These are phyloP conservation scores for Penicillium pancosmium DNA, from an alignment of 495 filamentous ascomycete species.

Conservation along the genomic window DNA sequence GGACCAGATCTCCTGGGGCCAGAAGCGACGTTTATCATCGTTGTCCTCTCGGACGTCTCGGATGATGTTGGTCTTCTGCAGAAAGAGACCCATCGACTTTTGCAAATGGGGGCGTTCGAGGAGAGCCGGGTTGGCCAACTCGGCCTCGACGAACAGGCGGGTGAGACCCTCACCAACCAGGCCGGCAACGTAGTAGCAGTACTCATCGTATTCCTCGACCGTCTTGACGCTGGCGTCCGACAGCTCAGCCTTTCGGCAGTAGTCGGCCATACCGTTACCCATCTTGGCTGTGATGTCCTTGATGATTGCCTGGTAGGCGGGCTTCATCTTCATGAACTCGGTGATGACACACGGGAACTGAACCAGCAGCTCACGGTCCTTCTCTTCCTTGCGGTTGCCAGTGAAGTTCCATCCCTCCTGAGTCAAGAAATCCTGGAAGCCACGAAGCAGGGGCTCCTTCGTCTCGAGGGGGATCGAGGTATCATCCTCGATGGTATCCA, in stretches of 20 bases:
- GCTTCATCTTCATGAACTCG: conserved; percentile 90
- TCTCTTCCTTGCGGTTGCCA: conserved; percentile 87
- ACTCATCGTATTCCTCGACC: conserved; percentile 85
- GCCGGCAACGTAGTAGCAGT: conserved; percentile 98
- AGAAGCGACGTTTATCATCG: conserved; percentile 85
- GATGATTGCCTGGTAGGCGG: conserved; percentile 80
- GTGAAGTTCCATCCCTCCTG: conserved; percentile 88
- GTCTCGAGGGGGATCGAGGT: conserved; percentile 80
- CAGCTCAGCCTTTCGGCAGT: conserved; percentile 76
- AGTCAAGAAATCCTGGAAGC: conserved; percentile 76
- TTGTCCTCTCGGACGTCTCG: conserved; percentile 91
- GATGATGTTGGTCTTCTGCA: conserved; percentile 99
- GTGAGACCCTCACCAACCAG: conserved; percentile 93
- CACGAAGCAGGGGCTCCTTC: conserved; percentile 85
- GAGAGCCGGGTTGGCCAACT: conserved; percentile 84
- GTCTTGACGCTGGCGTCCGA: conserved; percentile 80
- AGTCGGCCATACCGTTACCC: conserved; percentile 99
- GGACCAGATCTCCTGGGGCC: conserved; percentile 93
- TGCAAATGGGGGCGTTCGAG: conserved; percentile 76
- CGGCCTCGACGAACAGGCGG: conserved; percentile 84
- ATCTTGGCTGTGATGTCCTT: conserved; percentile 93
- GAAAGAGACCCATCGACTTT: conserved; percentile 94
- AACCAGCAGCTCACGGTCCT: conserved; percentile 88
- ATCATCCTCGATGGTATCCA: conserved; percentile 98
- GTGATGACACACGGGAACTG: conserved; percentile 84